phyloP scores from a whole-genome alignment of 1,284 basidiomycete genomes.

The Ustilago crameri region DNA sequence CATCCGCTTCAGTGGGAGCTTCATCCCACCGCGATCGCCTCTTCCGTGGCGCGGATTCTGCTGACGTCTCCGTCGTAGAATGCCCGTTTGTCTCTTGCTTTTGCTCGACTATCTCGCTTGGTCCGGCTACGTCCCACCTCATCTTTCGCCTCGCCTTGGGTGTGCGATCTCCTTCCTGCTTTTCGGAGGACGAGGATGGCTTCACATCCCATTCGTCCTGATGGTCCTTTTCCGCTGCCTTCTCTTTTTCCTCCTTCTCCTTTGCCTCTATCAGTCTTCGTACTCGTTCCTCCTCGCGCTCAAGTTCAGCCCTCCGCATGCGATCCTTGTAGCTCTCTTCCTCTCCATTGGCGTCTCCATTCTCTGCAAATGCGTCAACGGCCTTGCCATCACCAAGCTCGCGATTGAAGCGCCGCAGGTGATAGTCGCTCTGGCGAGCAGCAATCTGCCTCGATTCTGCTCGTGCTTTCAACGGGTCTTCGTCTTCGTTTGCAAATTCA shows the following conservation, averaged over 20 bases:
- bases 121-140: constrained; percentile 83
- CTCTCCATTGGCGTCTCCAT: constrained; percentile 72
- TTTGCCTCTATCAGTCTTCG: constrained; percentile 84
- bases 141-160: constrained; percentile 81
- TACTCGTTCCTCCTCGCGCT: constrained; percentile 91
- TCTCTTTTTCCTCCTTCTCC: constrained; percentile 79
- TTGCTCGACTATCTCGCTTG: constrained; percentile 72
- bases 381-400: constrained; percentile 53
- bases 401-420: constrained; percentile 82
- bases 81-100: constrained; percentile 51
- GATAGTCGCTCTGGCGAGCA: constrained; percentile 92
- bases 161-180: constrained; percentile 68
- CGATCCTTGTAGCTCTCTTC: constrained; percentile 89
- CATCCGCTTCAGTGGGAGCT: constrained; percentile 70
- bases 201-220: constrained; percentile 67
- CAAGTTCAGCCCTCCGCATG: constrained; percentile 89
- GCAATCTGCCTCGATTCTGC: constrained; percentile 93
- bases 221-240: constrained; percentile 2
- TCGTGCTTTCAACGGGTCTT: constrained; percentile 93
- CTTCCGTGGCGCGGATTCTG: constrained; percentile 78
- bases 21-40: constrained; percentile 94
- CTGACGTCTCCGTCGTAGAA: constrained; percentile 5
- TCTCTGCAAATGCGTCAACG: constrained; percentile 69
- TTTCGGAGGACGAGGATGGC: constrained; percentile 7
- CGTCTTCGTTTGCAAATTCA: constrained; percentile 89